These are phyloP conservation scores for Pseudonitzschia multiseries DNA, from an alignment of 108 stramenopile genomes.

Conservation along the genomic window DNA sequence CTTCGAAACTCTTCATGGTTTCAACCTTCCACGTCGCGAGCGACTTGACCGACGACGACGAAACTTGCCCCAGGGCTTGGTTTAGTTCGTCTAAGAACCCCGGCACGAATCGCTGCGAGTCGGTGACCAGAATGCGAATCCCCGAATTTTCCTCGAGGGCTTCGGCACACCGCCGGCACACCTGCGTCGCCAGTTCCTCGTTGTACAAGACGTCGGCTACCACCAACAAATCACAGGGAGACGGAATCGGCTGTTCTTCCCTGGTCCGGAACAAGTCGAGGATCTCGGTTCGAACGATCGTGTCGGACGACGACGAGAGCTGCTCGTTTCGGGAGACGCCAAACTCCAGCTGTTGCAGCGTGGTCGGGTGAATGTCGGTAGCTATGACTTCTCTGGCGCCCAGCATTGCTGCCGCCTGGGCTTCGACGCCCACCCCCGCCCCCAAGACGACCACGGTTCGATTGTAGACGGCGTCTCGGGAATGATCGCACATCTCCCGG, in stretches of 20 bases:
- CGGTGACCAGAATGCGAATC: slow-evolving; percentile 56
- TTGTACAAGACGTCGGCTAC: slow-evolving; percentile 82
- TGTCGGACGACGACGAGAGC: slow-evolving; percentile 16
- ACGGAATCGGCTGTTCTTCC: slow-evolving; percentile 18
- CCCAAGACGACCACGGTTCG: slow-evolving; percentile 64
- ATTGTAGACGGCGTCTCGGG: slow-evolving; percentile 19
- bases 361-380: slow-evolving; percentile 74
- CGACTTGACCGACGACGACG: slow-evolving; percentile 11
- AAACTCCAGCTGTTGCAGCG: slow-evolving; percentile 57
- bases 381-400: slow-evolving; percentile 73
- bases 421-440: slow-evolving; percentile 79
- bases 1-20: slow-evolving; percentile 47
- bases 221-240: slow-evolving; percentile 56
- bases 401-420: slow-evolving; percentile 60
- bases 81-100: slow-evolving; percentile 51
- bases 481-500: slow-evolving; percentile 47
- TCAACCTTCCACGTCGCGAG: slow-evolving; percentile 37
- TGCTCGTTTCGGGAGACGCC: slow-evolving; percentile 37
- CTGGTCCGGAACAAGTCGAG: slow-evolving; percentile 30
- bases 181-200: slow-evolving; percentile 55
- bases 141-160: slow-evolving; percentile 28
- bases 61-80: slow-evolving; percentile 19
- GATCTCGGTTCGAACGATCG: slow-evolving; percentile 24
- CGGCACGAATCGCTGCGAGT: slow-evolving; percentile 76
- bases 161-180: slow-evolving; percentile 57